Percentiles rank a stretch among this genome's conserved stretches.
Evolutionary conservation across 164 flowering plant species (phyloP).

Genomic region (Magnolia changhungtana): DNA sequence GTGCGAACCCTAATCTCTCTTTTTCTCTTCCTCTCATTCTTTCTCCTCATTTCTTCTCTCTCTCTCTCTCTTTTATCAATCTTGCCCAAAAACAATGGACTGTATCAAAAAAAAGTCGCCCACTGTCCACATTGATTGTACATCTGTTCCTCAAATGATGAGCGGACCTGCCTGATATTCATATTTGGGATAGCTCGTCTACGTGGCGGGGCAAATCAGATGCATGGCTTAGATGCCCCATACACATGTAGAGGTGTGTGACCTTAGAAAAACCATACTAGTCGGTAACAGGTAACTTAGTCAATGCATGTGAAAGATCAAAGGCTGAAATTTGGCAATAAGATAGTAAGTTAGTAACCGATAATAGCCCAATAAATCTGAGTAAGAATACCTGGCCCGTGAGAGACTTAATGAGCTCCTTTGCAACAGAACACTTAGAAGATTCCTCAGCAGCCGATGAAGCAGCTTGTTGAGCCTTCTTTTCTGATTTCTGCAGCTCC

Average conservation of each 20-base stretch:
- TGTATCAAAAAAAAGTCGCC: not conserved
- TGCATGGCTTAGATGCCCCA: not conserved
- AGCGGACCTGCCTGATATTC: not conserved
- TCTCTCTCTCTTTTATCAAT: too few relatives aligned
- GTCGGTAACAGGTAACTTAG: not conserved
- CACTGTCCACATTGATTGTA: not conserved
- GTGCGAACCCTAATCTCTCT: too few relatives aligned
- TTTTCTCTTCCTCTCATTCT: too few relatives aligned
- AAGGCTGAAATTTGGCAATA: not conserved
- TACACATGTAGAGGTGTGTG: not conserved
- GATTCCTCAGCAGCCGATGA: slow-evolving; percentile 46
- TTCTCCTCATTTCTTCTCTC: too few relatives aligned
- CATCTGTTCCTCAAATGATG: too few relatives aligned
- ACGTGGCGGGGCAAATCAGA: not conserved
- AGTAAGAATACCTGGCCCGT: slow-evolving; percentile 46
- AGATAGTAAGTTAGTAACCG: not conserved
- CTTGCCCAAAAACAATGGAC: too few relatives aligned
- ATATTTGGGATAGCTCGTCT: not conserved
- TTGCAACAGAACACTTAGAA: slow-evolving; percentile 42
- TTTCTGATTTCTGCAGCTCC: slow-evolving; percentile 50
- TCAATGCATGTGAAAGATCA: not conserved
- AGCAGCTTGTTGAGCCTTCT: slow-evolving; percentile 40
- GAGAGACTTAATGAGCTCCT: slow-evolving; percentile 47
- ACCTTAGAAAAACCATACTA: not conserved
- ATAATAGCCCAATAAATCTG: not conserved